Conservation (phyloP, 2,329 filamentous ascomycete genomes). For the Macrophomina tecta region DNA sequence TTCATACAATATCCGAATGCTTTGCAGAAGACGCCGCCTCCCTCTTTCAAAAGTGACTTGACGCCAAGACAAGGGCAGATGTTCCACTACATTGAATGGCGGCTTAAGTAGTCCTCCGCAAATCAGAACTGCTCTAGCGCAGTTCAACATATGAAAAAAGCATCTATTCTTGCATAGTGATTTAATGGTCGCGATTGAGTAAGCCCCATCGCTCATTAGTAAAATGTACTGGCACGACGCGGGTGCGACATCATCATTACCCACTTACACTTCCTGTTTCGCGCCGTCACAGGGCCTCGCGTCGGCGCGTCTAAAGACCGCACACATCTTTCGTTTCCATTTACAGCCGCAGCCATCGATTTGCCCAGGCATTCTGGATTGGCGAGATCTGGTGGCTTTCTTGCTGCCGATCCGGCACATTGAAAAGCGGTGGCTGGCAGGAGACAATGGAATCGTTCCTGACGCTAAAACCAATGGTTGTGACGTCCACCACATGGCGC, state of each 20-base stretch:
- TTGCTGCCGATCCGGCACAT: neutral
- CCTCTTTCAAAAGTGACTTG: too few species aligned
- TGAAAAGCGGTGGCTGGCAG: neutral
- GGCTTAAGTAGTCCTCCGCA: too few species aligned
- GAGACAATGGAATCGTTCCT: neutral
- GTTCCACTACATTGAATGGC: too few species aligned
- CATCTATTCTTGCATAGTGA: too few species aligned
- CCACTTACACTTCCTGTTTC: neutral
- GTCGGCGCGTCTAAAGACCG: neutral
- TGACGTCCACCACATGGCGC: conserved; percentile 12
- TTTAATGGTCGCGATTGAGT: too few species aligned
- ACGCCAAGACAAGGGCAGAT: too few species aligned
- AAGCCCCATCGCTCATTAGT: neutral
- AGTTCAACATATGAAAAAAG: too few species aligned
- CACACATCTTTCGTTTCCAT: neutral
- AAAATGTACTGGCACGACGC: neutral
- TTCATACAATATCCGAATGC: too few species aligned
- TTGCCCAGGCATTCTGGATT: neutral
- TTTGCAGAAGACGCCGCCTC: too few species aligned
- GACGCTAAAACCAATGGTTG: conserved; percentile 6
- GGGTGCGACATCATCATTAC: neutral
- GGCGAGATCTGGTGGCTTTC: conserved; percentile 24
- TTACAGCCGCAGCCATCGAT: neutral
- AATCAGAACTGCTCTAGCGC: too few species aligned
- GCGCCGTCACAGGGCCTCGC: conserved; percentile 7